A percentile compares a stretch with the other conserved stretches of the same genome.
phyloP scores from a whole-genome alignment of 495 filamentous ascomycete species.

The Thozetella sp. region DNA sequence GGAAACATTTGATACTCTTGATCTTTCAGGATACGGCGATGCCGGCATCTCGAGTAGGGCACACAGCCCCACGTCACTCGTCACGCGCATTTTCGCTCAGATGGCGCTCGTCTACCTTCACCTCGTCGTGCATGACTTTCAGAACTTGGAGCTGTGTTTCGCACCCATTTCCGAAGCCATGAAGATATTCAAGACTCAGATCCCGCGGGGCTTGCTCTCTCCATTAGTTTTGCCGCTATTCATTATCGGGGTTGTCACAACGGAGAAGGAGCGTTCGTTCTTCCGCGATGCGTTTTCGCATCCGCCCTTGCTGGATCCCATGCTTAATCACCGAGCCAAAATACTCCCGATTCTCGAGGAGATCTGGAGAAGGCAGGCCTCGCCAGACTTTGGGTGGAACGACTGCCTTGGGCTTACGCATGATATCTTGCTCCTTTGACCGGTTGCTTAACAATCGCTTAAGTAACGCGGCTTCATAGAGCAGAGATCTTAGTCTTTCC shows the following conservation, averaged over 20 bases:
- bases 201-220: neutral
- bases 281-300: neutral
- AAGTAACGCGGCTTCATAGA: too few species aligned
- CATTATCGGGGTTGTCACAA: neutral
- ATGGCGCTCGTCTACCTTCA: neutral
- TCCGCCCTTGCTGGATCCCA: neutral
- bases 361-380: neutral
- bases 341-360: neutral
- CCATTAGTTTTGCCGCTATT: neutral
- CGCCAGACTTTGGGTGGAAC: neutral
- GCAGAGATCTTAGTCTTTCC: too few species aligned
- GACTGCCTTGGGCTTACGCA: neutral
- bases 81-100: neutral
- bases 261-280: neutral
- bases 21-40: neutral
- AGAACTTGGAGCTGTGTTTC: neutral
- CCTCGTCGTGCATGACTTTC: neutral
- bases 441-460: too few species aligned
- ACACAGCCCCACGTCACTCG: neutral
- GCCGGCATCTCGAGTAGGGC: neutral
- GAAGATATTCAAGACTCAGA: neutral
- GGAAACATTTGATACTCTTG: neutral
- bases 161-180: neutral
- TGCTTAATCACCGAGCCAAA: neutral
- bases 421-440: neutral